Evolutionary conservation across 164 flowering plant species (phyloP), one percentile per base, ranked within the genome.

Genomic region (Dillenia turbinata): DNA sequence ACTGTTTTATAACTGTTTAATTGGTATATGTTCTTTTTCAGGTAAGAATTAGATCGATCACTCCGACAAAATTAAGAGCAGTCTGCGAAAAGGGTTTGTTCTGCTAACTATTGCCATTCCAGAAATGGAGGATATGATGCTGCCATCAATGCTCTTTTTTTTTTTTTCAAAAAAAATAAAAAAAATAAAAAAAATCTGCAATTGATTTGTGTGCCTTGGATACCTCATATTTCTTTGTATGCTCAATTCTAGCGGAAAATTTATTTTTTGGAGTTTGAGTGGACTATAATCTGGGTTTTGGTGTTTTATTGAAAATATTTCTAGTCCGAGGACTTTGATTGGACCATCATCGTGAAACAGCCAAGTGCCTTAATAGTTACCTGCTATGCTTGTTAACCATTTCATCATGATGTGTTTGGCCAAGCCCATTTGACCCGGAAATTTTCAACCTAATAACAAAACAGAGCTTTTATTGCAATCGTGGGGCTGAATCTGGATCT

Each of bases 51-150:
- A 89, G 87, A 47, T 61, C 71, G 43, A 67, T 80, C 76, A 64
- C 68, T 74, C 83, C 81, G 15, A 60, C 69, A 51, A 84, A 91
- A 70, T 69, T 94, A 47, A 78, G 96, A 70, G 77, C 76, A 55
- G 73, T 87, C 9, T 86, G 92, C 78, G 94, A 85, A 54, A 85
- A 94, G 66, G 95, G 96, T 67, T 90, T 72, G 95, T 91, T 75
- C 73, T 94, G 66, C 66, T 94, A 43, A 89, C 97, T 44, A 75
- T 94, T 60, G 91, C 99, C 19, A 80, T 94, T 68, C 96, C 99
- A 70, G 99, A 94, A 73, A 94, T 91, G 96, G 96, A 94, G 99
- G 90, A 81, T 33, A 43, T 65, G 16, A 44, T 11, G 45, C 49
- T 63, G 26, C 14, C 12, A 6, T 22, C 14, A 49, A 46, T 47